Evolutionary conservation across 768 basidiomycete species (phyloP), one percentile per base, ranked within the genome.

Genomic region (Tulasnella sp.): DNA sequence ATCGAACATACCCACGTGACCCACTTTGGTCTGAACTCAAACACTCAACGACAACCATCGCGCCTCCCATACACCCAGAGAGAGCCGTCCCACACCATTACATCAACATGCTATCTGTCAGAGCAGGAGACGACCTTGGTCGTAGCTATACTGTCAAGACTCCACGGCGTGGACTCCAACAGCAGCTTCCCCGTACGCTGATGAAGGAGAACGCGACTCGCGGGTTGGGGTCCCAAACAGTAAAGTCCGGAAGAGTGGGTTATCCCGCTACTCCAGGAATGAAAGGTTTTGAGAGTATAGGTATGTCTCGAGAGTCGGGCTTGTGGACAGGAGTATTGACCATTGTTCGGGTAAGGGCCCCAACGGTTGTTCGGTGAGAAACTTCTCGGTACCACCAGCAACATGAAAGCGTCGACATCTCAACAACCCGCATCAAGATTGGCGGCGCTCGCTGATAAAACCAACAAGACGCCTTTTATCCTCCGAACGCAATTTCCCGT

Each of bases 381-480:
- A 11, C 27, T 29, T 12, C 21, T 35, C n/a, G 25, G 21, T 34
- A 52, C 32, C 50, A 19, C 14, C 6, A 39, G 6, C 14, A 35
- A 40, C n/a, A 9, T 2, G 8, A 35, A 36, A 7, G 23, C 39
- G 52, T 40, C 3, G 52, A 54, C 11, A 39, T 35, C 52, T 23
- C 19, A n/a, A 23, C 52, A 6, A 54, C 52, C 42, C 5, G 27
- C 43, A 8, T 1, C 41, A 4, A 48, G 35, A 36, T 21, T 57
- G 8, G 34, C 21, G n/a, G 55, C 3, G 11, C 57, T 58, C 57
- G 35, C 40, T 23, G 57, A 58, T 40, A 58, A 58, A 36, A 58
- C 57, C n/a, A 58, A 58, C 48, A 58, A 49, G 32, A 58, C 57
- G 21, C 57, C 57, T 2, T 58, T 56, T 40, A n/a, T 17, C 12